phyloP scores from a whole-genome alignment of 129 eudicot genomes.

The Smallanthus sonchifolius region DNA sequence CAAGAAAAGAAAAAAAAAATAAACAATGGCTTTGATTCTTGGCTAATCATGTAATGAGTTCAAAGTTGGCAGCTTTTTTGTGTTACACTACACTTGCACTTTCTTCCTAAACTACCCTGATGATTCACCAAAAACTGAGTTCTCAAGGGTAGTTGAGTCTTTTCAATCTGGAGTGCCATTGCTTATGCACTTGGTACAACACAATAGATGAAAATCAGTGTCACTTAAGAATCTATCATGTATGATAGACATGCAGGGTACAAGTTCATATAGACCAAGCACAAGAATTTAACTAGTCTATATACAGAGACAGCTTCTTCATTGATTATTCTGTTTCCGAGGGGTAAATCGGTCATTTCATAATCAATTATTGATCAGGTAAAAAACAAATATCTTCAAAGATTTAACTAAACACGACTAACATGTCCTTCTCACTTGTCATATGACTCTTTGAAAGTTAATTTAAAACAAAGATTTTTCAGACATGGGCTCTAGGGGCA shows the following conservation, averaged over 20 bases:
- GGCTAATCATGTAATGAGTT: conserved; percentile 15
- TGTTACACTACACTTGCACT: not conserved
- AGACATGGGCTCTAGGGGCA: too few relatives aligned
- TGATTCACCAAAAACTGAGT: too few relatives aligned
- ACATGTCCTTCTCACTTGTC: too few relatives aligned
- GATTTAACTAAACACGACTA: too few relatives aligned
- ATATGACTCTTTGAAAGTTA: too few relatives aligned
- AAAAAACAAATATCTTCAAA: too few relatives aligned
- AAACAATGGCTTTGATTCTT: conserved; percentile 26
- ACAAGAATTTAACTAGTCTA: too few relatives aligned
- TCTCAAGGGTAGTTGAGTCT: not conserved
- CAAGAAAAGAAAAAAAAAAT: not conserved
- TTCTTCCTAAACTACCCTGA: not conserved
- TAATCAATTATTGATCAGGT: conserved; percentile 28
- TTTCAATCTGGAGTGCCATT: not conserved
- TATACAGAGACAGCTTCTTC: conserved; percentile 23
- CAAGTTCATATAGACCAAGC: not conserved
- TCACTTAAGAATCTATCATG: not conserved
- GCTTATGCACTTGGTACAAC: conserved; percentile 5
- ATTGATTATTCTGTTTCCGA: conserved; percentile 8
- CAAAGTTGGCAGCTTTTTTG: conserved; percentile 7
- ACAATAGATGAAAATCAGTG: not conserved
- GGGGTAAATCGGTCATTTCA: conserved; percentile 21
- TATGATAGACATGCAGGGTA: not conserved
- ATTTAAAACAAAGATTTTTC: not conserved